Conservation (phyloP, 1,139 yeast species). For the Yamadazyma jaroonii region DNA sequence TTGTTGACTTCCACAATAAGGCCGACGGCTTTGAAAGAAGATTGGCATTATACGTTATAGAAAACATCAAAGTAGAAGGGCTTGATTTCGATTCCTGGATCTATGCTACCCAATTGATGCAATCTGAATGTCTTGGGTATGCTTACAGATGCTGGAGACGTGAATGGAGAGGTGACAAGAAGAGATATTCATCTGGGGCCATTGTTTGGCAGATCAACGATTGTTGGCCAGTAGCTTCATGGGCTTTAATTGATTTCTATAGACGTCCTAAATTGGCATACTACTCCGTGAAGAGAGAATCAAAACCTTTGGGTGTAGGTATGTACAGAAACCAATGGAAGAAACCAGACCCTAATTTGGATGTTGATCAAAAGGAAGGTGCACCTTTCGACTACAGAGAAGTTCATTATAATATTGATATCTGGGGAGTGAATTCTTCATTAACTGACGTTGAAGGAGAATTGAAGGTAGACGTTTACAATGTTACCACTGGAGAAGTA, state of each 20-base stretch:
- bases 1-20: conserved; percentile 39
- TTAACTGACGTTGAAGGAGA: conserved; percentile 18
- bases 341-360: conserved; percentile 16
- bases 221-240: conserved; percentile 49
- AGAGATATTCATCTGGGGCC: conserved; percentile 35
- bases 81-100: conserved; percentile 39
- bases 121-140: conserved; percentile 44
- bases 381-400: conserved; percentile 17
- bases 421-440: conserved; percentile 43
- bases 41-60: conserved; percentile 42
- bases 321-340: conserved; percentile 24
- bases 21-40: conserved; percentile 44
- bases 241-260: conserved; percentile 43
- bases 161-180: conserved; percentile 36
- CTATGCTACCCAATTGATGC: conserved; percentile 48
- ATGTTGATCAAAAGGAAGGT: conserved; percentile 21
- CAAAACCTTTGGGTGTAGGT: conserved; percentile 31
- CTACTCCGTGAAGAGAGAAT: conserved; percentile 44
- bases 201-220: conserved; percentile 51
- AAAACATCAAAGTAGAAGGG: conserved; percentile 29
- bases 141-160: conserved; percentile 47
- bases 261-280: conserved; percentile 41
- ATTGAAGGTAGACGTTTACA: conserved; percentile 27
- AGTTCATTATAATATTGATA: conserved; percentile 21
- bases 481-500: conserved; percentile 27